phyloP scores from a whole-genome alignment of 768 basidiomycete species.

The Boletus speciosus region DNA sequence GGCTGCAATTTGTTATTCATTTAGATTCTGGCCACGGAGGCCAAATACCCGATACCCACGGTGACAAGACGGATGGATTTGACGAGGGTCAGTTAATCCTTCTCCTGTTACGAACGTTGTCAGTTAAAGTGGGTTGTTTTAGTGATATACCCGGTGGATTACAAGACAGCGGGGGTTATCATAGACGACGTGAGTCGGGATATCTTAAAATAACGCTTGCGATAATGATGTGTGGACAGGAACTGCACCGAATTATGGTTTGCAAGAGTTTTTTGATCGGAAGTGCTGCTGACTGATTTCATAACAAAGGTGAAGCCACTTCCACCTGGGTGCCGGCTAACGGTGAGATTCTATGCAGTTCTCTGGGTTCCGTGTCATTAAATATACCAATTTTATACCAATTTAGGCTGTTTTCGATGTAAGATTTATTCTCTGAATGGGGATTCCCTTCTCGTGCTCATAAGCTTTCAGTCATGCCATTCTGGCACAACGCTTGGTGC shows the following conservation, averaged over 20 bases:
- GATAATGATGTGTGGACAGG: slow-evolving; percentile 23
- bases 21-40: slow-evolving; percentile 95
- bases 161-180: slow-evolving; percentile 70
- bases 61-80: slow-evolving; percentile 75
- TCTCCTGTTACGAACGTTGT: not conserved
- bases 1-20: not conserved
- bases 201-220: not conserved
- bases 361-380: not conserved
- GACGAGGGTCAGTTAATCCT: slow-evolving; percentile 60
- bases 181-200: slow-evolving; percentile 64
- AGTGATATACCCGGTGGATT: slow-evolving; percentile 91
- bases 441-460: not conserved
- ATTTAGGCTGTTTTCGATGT: slow-evolving; percentile 47
- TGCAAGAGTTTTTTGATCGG: not conserved
- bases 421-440: slow-evolving; percentile 17
- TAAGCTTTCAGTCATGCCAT: slow-evolving; percentile 39
- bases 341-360: slow-evolving; percentile 31
- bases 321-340: slow-evolving; percentile 65
- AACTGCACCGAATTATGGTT: slow-evolving; percentile 43
- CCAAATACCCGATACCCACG: slow-evolving; percentile 72
- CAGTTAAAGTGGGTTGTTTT: not conserved
- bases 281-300: not conserved
- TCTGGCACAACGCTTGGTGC: slow-evolving; percentile 47
- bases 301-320: slow-evolving; percentile 44
- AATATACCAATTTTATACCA: not conserved